Evolutionary conservation across 768 basidiomycete species (phyloP), one percentile per base, ranked within the genome.

Genomic region (Gymnopilus junonius): DNA sequence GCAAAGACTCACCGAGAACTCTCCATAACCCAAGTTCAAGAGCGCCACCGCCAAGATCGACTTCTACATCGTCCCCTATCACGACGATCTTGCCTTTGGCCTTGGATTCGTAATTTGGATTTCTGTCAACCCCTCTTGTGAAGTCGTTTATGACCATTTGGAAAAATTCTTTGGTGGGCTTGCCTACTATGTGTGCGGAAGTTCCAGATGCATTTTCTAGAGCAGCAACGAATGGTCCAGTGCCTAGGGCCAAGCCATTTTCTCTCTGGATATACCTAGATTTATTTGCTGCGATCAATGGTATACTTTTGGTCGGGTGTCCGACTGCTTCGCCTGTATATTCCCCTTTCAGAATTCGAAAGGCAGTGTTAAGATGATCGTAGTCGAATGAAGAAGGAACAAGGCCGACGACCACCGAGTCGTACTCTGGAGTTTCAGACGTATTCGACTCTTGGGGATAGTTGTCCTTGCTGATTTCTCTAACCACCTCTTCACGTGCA

Each of bases 181-280:
- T 92, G 1, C 91, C 91, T 4, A 92, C 82, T 20, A 87, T 76
- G 46, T 79, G 79, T 0, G 88, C 86, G 11, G 78, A 65, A 35
- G 76, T 69, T 0, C 79, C 82, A 0, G 83, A 63, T 1, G 88
- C 88, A 15, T 75, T 72, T 68, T 91, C 89, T 14, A 92, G 78
- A 0, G 86, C 88, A 1, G 78, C 72, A 17, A 92, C 83, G 67
- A 92, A 92, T 2, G 90, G 88, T 0, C 91, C 90, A 0, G 89
- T 87, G 2, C 91, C 90, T 12, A 91, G 77, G 3, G 87, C 87
- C 7, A 91, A 79, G 0, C 80, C 84, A 31, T 84, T 73, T 25
- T 78, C 72, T 0, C 76, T 72, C 65, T 85, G 76, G 27, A 87
- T 71, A 73, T 83, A 89, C 58, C 80, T 81, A 2, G 84, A 81